phyloP scores from a whole-genome alignment of 805 yeast genomes.

The Sugiyamaella valdiviana region DNA sequence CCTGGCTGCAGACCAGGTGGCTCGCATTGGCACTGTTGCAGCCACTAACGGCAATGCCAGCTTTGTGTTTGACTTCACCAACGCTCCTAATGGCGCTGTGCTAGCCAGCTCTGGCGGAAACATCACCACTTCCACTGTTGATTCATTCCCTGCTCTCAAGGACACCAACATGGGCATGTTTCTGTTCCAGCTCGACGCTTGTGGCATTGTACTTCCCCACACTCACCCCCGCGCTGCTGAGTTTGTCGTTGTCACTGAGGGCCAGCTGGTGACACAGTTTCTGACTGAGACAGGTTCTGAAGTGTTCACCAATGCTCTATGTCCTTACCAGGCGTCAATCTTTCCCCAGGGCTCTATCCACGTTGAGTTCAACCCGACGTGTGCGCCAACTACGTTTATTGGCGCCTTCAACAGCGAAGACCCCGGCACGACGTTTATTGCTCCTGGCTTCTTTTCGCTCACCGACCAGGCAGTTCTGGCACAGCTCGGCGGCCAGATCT shows the following conservation, averaged over 20 bases:
- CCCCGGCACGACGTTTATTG: conserved; percentile 17
- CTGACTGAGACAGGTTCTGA: conserved; percentile 17
- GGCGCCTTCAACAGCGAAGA: conserved; percentile 17
- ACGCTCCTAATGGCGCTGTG: conserved; percentile 12
- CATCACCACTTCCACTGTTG: conserved; percentile 11
- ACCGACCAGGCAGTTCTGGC: conserved; percentile 12
- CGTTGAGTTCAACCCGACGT: conserved; percentile 19
- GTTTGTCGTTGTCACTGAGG: conserved; percentile 16
- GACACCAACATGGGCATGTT: conserved; percentile 14
- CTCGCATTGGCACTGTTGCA: conserved; percentile 11
- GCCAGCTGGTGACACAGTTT: conserved; percentile 15
- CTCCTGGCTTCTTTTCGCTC: conserved; percentile 16
- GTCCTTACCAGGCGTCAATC: conserved; percentile 12
- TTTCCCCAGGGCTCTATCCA: conserved; percentile 19
- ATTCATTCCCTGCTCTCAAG: conserved; percentile 17
- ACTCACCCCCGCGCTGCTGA: conserved; percentile 19
- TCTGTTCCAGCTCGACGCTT: conserved; percentile 16
- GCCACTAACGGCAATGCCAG: conserved; percentile 12
- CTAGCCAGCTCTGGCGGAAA: conserved; percentile 13
- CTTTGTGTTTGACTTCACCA: conserved; percentile 19
- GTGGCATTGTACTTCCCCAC: conserved; percentile 19
- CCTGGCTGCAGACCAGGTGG: conserved; percentile 12
- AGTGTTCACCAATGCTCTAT: conserved; percentile 9
- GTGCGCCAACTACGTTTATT: conserved; percentile 13
- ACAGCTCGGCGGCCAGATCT: conserved; percentile 11